Percentiles rank a stretch among this genome's conserved stretches.
phyloP scores from a whole-genome alignment of 208 protist genomes.

The Trypanosoma mega region DNA sequence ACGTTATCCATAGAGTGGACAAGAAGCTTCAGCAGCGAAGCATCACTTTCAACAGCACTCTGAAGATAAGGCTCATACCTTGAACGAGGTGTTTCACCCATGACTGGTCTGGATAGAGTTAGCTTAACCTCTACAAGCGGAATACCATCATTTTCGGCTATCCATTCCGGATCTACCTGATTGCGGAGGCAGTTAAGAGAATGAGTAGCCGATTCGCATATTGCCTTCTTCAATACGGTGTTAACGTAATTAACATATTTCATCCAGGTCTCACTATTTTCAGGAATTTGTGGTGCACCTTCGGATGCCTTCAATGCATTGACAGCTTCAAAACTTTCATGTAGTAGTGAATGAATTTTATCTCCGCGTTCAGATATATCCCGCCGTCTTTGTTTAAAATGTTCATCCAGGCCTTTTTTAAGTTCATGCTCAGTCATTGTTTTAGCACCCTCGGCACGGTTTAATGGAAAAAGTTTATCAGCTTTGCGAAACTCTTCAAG shows the following conservation, averaged over 20 bases:
- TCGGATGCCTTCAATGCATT: slow-evolving; percentile 72
- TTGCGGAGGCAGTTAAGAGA: slow-evolving; percentile 82
- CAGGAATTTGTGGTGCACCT: slow-evolving; percentile 29
- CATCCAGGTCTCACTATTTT: slow-evolving; percentile 72
- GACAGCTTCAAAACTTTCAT: slow-evolving; percentile 77
- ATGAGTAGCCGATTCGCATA: slow-evolving; percentile 67
- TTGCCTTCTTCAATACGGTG: slow-evolving; percentile 69
- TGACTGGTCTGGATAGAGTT: slow-evolving; percentile 61
- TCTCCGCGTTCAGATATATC: slow-evolving; percentile 64
- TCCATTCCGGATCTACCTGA: slow-evolving; percentile 88
- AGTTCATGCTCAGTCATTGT: slow-evolving; percentile 91
- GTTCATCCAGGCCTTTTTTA: slow-evolving; percentile 77
- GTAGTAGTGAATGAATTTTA: slow-evolving; percentile 79
- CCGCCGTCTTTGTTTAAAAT: slow-evolving; percentile 49
- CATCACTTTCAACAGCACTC: slow-evolving; percentile 27
- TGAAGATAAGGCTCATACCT: slow-evolving; percentile 75
- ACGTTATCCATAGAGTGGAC: slow-evolving; percentile 70
- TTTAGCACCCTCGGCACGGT: slow-evolving; percentile 79
- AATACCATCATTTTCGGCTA: slow-evolving; percentile 85
- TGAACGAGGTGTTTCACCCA: slow-evolving; percentile 45
- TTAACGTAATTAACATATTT: slow-evolving; percentile 92
- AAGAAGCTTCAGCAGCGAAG: slow-evolving; percentile 55
- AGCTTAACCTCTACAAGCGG: slow-evolving; percentile 93
- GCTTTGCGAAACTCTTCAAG: slow-evolving; percentile 75
- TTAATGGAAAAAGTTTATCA: slow-evolving; percentile 85